Evolutionary conservation across 768 basidiomycete genomes (phyloP), one percentile per base, ranked within the genome.

Genomic region (Boletus insuetus): DNA sequence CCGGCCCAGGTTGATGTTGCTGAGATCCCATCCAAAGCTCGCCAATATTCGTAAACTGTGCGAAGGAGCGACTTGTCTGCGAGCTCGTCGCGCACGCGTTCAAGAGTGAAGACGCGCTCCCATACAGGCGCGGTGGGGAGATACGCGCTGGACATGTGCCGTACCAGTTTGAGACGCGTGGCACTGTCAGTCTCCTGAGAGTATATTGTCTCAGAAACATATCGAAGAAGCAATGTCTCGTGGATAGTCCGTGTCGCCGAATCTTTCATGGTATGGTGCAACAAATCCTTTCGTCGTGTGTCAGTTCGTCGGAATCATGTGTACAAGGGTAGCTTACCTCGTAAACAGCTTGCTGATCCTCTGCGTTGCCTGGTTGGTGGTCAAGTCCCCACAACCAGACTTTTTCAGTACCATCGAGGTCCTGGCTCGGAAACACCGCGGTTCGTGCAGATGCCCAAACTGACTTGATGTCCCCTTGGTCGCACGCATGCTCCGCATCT

Each of bases 331-430:
- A 1, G 14, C 52, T 57, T 60, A 77, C 77, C 77, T 76, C 65
- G 63, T 73, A 71, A 24, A 69, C 44, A 17, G 52, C 56, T 48
- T 56, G 54, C 51, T 60, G 63, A 45, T 61, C 64, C 44, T 46
- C 64, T 38, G 32, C 17, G 31, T 40, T 52, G 35, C 60, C 60
- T 46, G 57, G 38, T 45, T 32, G 62, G 43, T 62, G 58, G 39
- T 68, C 70, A 19, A 83, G 56, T 46, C 83, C 82, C 84, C 83
- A 84, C 43, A 75, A 63, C 84, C 85, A 85, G 38, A 85, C 69
- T 43, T 70, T 69, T 58, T 73, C 65, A 20, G 70, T 38, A 6
- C 69, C 74, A 14, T 48, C n/a, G 7, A 47, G 5, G 31, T 70
- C 64, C 1, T 49, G 38, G 38, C 46, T 49, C 3, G 68, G 66